A percentile compares a stretch with the other conserved stretches of the same genome.
phyloP scores from a whole-genome alignment of 352 stramenopile genomes.

The Phytophthora agathidicida region DNA sequence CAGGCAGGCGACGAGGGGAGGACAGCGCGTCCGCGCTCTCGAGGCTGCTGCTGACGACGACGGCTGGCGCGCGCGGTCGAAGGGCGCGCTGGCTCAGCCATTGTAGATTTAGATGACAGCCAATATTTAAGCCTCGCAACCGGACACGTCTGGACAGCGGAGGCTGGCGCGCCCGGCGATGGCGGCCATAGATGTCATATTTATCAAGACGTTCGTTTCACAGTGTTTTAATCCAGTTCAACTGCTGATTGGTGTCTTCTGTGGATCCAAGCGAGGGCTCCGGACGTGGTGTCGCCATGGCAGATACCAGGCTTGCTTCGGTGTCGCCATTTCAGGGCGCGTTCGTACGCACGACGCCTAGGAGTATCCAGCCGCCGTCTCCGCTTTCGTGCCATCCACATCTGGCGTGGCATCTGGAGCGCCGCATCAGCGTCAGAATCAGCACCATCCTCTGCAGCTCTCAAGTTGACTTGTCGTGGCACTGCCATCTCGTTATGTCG shows the following conservation, averaged over 20 bases:
- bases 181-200: slow-evolving; percentile 38
- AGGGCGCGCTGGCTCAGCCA: slow-evolving; percentile 22
- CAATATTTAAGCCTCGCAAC: slow-evolving; percentile 38
- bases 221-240: slow-evolving; percentile 9
- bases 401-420: slow-evolving; percentile 27
- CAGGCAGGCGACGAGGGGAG: background rate
- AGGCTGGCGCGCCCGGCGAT: slow-evolving; percentile 8
- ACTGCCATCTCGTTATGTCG: slow-evolving; percentile 31
- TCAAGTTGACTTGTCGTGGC: slow-evolving; percentile 27
- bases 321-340: slow-evolving; percentile 7
- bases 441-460: slow-evolving; percentile 7
- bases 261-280: no score
- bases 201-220: slow-evolving; percentile 42
- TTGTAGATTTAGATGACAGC: slow-evolving; percentile 38
- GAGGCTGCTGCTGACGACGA: background rate
- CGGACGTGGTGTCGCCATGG: slow-evolving; percentile 2
- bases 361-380: slow-evolving; percentile 17
- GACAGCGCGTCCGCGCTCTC: background rate
- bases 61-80: slow-evolving; percentile 25
- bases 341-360: slow-evolving; percentile 1
- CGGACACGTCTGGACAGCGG: slow-evolving; percentile 17
- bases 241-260: no score
- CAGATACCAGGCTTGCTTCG: background rate
- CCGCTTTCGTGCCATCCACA: slow-evolving; percentile 8
- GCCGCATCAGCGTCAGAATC: slow-evolving; percentile 9